These are phyloP conservation scores for Citrus australasica DNA, from an alignment of 345 rosid species.

Conservation along the genomic window DNA sequence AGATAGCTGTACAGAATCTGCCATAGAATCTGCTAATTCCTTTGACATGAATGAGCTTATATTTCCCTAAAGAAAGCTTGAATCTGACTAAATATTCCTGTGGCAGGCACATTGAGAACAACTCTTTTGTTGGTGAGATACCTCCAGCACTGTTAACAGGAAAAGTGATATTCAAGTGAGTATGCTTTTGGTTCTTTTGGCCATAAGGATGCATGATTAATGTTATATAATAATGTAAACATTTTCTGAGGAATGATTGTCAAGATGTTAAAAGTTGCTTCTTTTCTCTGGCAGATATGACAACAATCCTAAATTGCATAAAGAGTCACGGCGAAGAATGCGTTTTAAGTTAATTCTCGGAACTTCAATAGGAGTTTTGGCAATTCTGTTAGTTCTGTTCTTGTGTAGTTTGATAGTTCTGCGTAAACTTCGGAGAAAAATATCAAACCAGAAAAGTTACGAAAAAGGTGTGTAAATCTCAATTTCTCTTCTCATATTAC, in stretches of 20 bases:
- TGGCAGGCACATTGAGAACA: constrained; percentile 80
- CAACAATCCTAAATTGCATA: constrained; percentile 58
- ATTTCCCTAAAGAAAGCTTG: background rate
- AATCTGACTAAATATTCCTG: constrained; percentile 5
- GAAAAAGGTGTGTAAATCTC: constrained; percentile 45
- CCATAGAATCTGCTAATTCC: too few relatives aligned
- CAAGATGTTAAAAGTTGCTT: background rate
- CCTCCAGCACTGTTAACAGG: constrained; percentile 54
- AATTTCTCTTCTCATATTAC: constrained; percentile 1
- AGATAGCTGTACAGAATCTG: too few relatives aligned
- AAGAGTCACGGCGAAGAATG: constrained; percentile 35
- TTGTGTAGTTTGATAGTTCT: constrained; percentile 49
- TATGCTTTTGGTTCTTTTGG: constrained; percentile 14
- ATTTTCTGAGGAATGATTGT: background rate
- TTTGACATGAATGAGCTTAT: background rate
- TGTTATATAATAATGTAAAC: background rate
- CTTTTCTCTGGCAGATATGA: constrained; percentile 49
- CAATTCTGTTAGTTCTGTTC: constrained; percentile 44
- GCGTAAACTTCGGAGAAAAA: constrained; percentile 33
- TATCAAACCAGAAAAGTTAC: constrained; percentile 23
- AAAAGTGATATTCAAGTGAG: constrained; percentile 69
- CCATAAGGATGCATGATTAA: constrained; percentile 6
- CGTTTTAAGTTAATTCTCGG: constrained; percentile 57
- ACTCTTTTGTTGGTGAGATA: constrained; percentile 71
- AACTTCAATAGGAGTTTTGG: constrained; percentile 47